These are phyloP conservation scores for Leishmania guyanensis DNA, from an alignment of 208 protist genomes.

Conservation along the genomic window DNA sequence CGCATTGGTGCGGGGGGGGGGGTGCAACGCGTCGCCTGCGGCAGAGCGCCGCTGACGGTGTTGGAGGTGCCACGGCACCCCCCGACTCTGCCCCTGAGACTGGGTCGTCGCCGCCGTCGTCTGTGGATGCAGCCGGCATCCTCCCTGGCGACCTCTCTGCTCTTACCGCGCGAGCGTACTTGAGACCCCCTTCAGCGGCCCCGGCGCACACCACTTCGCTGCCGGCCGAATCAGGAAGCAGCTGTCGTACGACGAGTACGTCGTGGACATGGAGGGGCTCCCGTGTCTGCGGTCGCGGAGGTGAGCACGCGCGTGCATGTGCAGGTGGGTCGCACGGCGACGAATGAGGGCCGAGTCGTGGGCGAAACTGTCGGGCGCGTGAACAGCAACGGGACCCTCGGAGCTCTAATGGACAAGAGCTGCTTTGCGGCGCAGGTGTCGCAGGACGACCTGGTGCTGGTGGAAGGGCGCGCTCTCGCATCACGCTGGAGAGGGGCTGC, in stretches of 20 bases:
- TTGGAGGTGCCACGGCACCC: not conserved
- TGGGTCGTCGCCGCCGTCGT: not conserved
- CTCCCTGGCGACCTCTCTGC: slow-evolving; percentile 16
- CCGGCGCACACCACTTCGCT: slow-evolving; percentile 73
- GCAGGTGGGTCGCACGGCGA: slow-evolving; percentile 34
- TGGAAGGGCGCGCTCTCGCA: slow-evolving; percentile 74
- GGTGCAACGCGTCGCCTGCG: not conserved
- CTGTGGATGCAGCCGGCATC: not conserved
- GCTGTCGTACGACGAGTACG: slow-evolving; percentile 62
- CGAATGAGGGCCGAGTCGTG: slow-evolving; percentile 44
- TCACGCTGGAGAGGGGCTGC: slow-evolving; percentile 39
- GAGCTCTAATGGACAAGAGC: slow-evolving; percentile 85
- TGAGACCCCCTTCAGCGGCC: slow-evolving; percentile 58
- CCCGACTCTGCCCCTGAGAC: not conserved
- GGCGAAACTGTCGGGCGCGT: slow-evolving; percentile 77
- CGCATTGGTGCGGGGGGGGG: not conserved
- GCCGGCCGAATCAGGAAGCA: slow-evolving; percentile 52
- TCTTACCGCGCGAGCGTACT: slow-evolving; percentile 49
- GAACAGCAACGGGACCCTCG: slow-evolving; percentile 86
- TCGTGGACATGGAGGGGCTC: slow-evolving; percentile 72
- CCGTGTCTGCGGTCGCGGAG: slow-evolving; percentile 74
- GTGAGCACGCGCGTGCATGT: slow-evolving; percentile 80
- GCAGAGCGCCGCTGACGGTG: not conserved
- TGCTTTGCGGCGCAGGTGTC: slow-evolving; percentile 66
- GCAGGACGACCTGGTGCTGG: slow-evolving; percentile 56